Evolutionary conservation across 257 asterid species (phyloP).

Genomic region (Jacaranda mimosifolia): DNA sequence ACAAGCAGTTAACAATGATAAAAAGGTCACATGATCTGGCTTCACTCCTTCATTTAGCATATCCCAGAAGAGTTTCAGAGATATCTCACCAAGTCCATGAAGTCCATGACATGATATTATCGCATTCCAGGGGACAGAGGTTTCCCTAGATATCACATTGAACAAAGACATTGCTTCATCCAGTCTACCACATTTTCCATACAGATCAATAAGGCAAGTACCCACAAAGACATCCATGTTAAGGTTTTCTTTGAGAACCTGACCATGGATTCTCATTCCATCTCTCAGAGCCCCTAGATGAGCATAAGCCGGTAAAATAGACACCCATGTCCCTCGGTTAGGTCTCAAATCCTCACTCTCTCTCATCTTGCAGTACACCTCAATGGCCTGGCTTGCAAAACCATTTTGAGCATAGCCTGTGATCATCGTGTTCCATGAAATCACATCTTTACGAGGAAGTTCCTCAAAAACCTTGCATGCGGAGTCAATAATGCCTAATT

Average conservation of each 20-base stretch:
- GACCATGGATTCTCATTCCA: conserved; percentile 72
- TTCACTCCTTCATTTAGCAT: conserved; percentile 67
- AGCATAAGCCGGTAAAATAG: conserved; percentile 80
- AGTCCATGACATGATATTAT: conserved; percentile 79
- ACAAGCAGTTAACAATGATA: conserved; percentile 72
- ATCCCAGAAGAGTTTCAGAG: conserved; percentile 59
- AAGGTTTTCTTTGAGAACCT: conserved; percentile 58
- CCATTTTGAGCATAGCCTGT: conserved; percentile 88
- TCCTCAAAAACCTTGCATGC: conserved; percentile 65
- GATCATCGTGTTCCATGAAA: conserved; percentile 89
- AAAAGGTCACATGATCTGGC: conserved; percentile 81
- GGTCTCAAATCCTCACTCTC: conserved; percentile 50
- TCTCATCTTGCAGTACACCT: conserved; percentile 55
- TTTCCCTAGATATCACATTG: conserved; percentile 53
- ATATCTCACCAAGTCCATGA: conserved; percentile 72
- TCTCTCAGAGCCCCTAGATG: conserved; percentile 80
- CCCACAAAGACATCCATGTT: conserved; percentile 67
- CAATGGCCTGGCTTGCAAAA: conserved; percentile 72
- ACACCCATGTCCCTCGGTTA: conserved; percentile 76
- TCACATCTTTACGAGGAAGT: conserved; percentile 64
- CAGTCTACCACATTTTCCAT: conserved; percentile 83
- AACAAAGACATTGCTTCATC: conserved; percentile 68
- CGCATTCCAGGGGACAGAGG: conserved; percentile 72
- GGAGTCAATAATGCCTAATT: conserved; percentile 65
- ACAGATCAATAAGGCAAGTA: conserved; percentile 77